Percentiles rank a stretch among this genome's conserved stretches.
Conservation (phyloP, 805 yeast genomes). For the Ogataea trehalophila region DNA sequence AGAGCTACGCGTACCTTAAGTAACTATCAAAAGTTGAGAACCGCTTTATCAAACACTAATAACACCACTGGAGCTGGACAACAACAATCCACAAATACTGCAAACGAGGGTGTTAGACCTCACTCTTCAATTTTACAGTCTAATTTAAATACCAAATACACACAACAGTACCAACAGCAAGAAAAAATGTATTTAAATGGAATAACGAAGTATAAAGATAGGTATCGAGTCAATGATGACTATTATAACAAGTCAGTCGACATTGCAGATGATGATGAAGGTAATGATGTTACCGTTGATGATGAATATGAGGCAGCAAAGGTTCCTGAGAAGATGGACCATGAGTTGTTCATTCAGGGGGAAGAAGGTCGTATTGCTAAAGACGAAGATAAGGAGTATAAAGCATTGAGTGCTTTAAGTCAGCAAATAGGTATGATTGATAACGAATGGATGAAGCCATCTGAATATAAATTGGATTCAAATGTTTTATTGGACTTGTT, state of each 20-base stretch:
- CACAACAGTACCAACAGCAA: constrained; percentile 45
- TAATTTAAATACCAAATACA: constrained; percentile 29
- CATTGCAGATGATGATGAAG: constrained; percentile 33
- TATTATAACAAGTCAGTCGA: constrained; percentile 49
- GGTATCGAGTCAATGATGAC: constrained; percentile 39
- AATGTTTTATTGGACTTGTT: constrained; percentile 30
- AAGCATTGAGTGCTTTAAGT: constrained; percentile 28
- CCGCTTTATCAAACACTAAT: constrained; percentile 8
- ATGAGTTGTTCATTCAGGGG: constrained; percentile 10
- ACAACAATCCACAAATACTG: background rate
- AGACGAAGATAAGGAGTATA: constrained; percentile 22
- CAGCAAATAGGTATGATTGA: constrained; percentile 29
- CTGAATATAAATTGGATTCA: constrained; percentile 32
- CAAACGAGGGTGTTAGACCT: constrained; percentile 18
- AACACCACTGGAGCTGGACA: background rate
- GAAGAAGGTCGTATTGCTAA: constrained; percentile 15
- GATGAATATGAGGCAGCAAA: constrained; percentile 22
- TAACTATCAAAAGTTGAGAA: constrained; percentile 15
- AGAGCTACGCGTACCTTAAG: constrained; percentile 13
- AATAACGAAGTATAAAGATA: constrained; percentile 32
- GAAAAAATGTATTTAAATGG: constrained; percentile 47
- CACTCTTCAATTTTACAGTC: constrained; percentile 28
- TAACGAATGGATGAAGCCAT: constrained; percentile 30
- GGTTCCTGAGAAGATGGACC: constrained; percentile 13
- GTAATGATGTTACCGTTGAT: constrained; percentile 21